Evolutionary conservation across 2,329 filamentous ascomycete species (phyloP).

Genomic region (Dryadomyces sulphureus): DNA sequence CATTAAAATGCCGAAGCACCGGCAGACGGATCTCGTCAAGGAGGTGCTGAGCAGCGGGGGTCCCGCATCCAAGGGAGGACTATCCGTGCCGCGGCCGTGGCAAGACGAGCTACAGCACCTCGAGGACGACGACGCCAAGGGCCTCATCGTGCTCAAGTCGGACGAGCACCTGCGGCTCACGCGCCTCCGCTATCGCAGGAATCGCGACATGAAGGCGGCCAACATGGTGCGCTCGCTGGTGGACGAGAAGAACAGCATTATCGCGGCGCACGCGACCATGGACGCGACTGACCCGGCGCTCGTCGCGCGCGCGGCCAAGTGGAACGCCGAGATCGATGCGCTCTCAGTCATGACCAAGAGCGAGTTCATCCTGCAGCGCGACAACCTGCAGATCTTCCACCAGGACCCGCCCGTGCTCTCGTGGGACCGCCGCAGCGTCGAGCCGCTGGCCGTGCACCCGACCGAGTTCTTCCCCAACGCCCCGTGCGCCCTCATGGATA

Average conservation of each 20-base stretch:
- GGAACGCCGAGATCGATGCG: conserved; percentile 6
- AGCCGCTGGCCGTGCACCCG: conserved; percentile 45
- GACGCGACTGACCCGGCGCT: too few relatives aligned
- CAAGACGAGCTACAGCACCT: conserved; percentile 26
- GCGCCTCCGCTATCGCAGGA: conserved; percentile 8
- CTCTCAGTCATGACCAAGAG: conserved; percentile 7
- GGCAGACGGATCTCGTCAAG: conserved; percentile 22
- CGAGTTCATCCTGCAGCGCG: conserved; percentile 21
- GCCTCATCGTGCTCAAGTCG: conserved; percentile 2
- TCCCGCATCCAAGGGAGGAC: background rate
- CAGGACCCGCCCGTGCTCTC: conserved; percentile 36
- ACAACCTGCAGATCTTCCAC: conserved; percentile 38
- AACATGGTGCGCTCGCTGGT: conserved; percentile 16
- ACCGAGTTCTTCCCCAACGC: conserved; percentile 54
- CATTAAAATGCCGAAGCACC: conserved; percentile 26
- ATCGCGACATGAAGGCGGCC: conserved; percentile 8
- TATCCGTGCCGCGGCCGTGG: conserved; percentile 21
- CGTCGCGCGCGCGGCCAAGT: conserved; percentile 1
- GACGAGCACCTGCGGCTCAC: conserved; percentile 4
- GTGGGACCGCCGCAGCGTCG: conserved; percentile 58
- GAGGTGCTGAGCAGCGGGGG: background rate
- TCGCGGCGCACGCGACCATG: conserved; percentile 11
- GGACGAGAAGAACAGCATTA: conserved; percentile 16
- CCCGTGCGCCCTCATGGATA: conserved; percentile 45
- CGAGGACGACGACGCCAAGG: conserved; percentile 14